Evolutionary conservation across 139 green algal genomes (phyloP).

Genomic region (Pseudopediastrum boryanum): DNA sequence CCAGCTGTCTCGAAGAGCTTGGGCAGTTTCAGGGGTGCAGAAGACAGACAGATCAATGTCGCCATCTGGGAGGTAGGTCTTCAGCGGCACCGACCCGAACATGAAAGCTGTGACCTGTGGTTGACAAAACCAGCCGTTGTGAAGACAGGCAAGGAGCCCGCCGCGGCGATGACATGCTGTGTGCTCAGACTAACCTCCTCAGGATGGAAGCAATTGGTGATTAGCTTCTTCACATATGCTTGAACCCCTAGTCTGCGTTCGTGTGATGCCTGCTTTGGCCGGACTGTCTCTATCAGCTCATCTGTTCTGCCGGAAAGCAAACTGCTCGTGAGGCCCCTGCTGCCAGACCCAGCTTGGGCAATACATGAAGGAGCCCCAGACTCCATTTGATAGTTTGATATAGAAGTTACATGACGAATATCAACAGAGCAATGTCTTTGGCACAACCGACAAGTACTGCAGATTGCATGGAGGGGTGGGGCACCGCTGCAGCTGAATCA

Average conservation of each 20-base stretch:
- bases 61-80: slow-evolving; percentile 95
- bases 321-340: too few species aligned
- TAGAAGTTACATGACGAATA: too few species aligned
- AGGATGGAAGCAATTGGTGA: slow-evolving; percentile 48
- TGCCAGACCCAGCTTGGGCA: too few species aligned
- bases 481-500: too few species aligned
- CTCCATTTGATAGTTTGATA: too few species aligned
- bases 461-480: too few species aligned
- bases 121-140: background rate
- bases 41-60: slow-evolving; percentile 97
- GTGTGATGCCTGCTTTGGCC: slow-evolving; percentile 3
- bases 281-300: slow-evolving; percentile 20
- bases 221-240: slow-evolving; percentile 48
- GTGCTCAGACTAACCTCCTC: slow-evolving; percentile 18
- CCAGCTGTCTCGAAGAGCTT: slow-evolving; percentile 69
- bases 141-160: background rate
- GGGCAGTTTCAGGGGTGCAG: slow-evolving; percentile 31
- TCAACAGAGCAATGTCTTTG: too few species aligned
- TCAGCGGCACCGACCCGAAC: slow-evolving; percentile 95
- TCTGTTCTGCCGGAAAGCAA: too few species aligned
- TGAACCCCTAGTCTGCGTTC: slow-evolving; percentile 40
- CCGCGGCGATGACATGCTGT: background rate
- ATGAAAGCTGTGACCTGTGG: slow-evolving; percentile 80
- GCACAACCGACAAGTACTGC: too few species aligned
- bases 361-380: too few species aligned